Conservation (phyloP, 345 rosid genomes). For the Acer yangbiense region DNA sequence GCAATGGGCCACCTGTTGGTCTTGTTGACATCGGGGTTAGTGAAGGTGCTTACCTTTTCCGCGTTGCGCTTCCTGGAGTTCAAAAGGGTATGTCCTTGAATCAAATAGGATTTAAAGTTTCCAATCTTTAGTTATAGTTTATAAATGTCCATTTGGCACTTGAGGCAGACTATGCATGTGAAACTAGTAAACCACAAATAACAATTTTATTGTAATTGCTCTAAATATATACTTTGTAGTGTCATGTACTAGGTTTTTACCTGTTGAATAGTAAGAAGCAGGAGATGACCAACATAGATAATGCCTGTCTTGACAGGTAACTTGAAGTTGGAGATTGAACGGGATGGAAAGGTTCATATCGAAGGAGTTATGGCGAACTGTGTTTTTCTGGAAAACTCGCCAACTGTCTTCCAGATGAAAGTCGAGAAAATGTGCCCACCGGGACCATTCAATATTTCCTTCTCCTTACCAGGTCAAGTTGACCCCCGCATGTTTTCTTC, state of each 20-base stretch:
- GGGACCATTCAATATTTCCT: slow-evolving; percentile 46
- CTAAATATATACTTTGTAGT: too few relatives aligned
- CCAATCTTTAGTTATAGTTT: slow-evolving; percentile 6
- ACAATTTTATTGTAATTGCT: too few relatives aligned
- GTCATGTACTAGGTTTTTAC: too few relatives aligned
- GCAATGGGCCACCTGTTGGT: slow-evolving; percentile 58
- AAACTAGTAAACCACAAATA: too few relatives aligned
- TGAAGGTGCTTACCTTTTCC: slow-evolving; percentile 64
- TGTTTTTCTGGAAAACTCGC: slow-evolving; percentile 32
- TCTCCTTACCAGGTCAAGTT: slow-evolving; percentile 55
- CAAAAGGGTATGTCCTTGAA: slow-evolving; percentile 29
- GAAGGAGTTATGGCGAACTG: slow-evolving; percentile 48
- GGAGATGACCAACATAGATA: slow-evolving; percentile 1
- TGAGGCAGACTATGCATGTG: neutral
- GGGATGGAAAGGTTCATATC: slow-evolving; percentile 60
- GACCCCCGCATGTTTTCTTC: slow-evolving; percentile 51
- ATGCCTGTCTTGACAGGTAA: slow-evolving; percentile 42
- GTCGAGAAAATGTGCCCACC: slow-evolving; percentile 45
- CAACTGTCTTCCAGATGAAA: slow-evolving; percentile 23
- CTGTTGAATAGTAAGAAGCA: neutral
- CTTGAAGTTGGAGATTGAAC: slow-evolving; percentile 52
- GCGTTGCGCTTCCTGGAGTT: slow-evolving; percentile 69
- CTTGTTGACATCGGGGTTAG: slow-evolving; percentile 65
- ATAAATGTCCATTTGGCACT: neutral
- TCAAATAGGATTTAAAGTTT: neutral